A percentile compares a stretch with the other conserved stretches of the same genome.
phyloP scores from a whole-genome alignment of 176 grass and related monocot genomes.

The Aegilops tauschii region DNA sequence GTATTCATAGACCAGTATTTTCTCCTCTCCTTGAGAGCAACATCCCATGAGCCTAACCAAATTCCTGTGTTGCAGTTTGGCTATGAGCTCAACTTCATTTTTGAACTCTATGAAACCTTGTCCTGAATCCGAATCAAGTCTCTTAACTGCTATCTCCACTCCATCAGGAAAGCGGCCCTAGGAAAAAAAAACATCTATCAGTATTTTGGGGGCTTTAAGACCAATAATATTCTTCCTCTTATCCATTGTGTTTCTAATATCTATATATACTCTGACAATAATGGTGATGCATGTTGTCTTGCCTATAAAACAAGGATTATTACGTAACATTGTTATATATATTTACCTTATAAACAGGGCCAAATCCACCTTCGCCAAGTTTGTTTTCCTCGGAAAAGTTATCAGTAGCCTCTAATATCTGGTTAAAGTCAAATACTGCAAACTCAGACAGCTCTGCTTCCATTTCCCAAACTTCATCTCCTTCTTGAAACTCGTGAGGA shows the following conservation, averaged over 20 bases:
- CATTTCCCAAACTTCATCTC: slow-evolving; percentile 21
- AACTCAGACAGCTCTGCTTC: background rate
- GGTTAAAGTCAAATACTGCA: slow-evolving; percentile 3
- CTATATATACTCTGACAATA: background rate
- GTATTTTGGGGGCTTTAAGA: slow-evolving; percentile 14
- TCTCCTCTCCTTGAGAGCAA: slow-evolving; percentile 51
- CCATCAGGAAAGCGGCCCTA: slow-evolving; percentile 1
- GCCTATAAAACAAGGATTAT: background rate
- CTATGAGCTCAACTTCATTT: slow-evolving; percentile 24
- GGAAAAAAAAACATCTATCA: background rate
- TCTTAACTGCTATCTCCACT: slow-evolving; percentile 21
- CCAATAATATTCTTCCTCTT: background rate
- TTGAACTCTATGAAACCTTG: slow-evolving; percentile 20
- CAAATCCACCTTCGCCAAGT: slow-evolving; percentile 22
- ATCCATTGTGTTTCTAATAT: background rate
- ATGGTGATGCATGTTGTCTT: slow-evolving; percentile 2
- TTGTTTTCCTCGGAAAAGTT: slow-evolving; percentile 19
- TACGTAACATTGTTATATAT: background rate
- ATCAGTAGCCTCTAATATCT: background rate
- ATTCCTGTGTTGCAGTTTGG: slow-evolving; percentile 17
- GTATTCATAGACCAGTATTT: slow-evolving; percentile 62
- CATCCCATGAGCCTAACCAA: slow-evolving; percentile 16
- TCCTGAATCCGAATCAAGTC: background rate
- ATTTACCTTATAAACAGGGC: slow-evolving; percentile 19
- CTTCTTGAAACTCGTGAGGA: background rate